Base-by-base conservation (phyloP, 768 basidiomycete species). In the Lactarius hengduanensis region DNA sequence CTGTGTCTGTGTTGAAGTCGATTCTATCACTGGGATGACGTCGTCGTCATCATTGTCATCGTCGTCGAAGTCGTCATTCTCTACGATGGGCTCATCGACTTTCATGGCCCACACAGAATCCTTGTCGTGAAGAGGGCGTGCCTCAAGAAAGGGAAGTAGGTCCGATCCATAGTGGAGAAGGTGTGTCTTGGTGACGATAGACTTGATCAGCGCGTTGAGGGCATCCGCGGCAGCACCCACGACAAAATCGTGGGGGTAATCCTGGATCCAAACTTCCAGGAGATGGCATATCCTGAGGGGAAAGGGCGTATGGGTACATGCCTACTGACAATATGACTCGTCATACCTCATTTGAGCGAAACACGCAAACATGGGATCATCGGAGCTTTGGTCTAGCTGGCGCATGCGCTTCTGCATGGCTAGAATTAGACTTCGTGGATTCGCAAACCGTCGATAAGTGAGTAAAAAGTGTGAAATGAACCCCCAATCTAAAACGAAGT, bases 361-460 rank as follows among this genome's bases (percentile, higher is more conserved):
- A 71, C 87, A 90, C 9, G 91, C 90, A 76, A 94, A 90, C 85
- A 93, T 88, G 0, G 89, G 89, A 78, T 94, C 91, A 8, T 86
- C 85, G 15, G 84, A 82, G 20, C 88, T 84, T 62, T 84, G 83
- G 72, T 90, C 88, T 16, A 94, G 78, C 69, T 88, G 85, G 40
- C 89, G 85, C 84, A 94, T 89, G 57, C 91, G 86, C 73, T 92
- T 90, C 76, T 93, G 90, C 89, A 95, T 92, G 6, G 91, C 89
- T 55, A 93, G 80, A n/a, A 95, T 79, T 20, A 95, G 78, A 65
- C 83, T 88, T 50, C 92, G 85, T 9, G 92, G 92, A 40, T 83
- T 88, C 45, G 91, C 84, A 74, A 94, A 95, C 65, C 91, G 82
- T 40, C 92, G 88, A 73, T 91, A 94, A 9, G 91, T 92, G 45